These are phyloP conservation scores for Psilocybe subaeruginosa DNA, from an alignment of 768 basidiomycete species.

Conservation along the genomic window DNA sequence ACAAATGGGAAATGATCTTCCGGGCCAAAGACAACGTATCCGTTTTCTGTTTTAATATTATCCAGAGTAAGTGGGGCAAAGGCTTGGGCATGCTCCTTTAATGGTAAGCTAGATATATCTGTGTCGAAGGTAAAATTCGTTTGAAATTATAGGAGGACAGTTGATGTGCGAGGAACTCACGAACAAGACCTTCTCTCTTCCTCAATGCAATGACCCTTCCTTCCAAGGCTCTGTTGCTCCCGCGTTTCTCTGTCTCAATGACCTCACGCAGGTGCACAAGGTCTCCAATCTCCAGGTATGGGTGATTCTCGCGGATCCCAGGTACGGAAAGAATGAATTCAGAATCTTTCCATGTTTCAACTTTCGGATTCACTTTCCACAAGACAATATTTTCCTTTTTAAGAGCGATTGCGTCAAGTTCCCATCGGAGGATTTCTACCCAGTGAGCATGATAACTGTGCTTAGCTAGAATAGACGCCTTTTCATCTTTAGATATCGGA, in stretches of 20 bases:
- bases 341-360: slow-evolving; percentile 38
- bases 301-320: slow-evolving; percentile 45
- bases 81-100: slow-evolving; percentile 43
- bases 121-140: background rate
- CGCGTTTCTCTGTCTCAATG: slow-evolving; percentile 25
- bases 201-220: slow-evolving; percentile 44
- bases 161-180: slow-evolving; percentile 32
- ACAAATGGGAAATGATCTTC: slow-evolving; percentile 40
- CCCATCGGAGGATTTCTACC: slow-evolving; percentile 45
- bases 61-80: slow-evolving; percentile 26
- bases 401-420: slow-evolving; percentile 42
- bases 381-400: slow-evolving; percentile 48
- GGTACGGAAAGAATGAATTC: slow-evolving; percentile 41
- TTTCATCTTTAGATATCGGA: slow-evolving; percentile 23
- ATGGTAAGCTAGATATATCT: slow-evolving; percentile 44
- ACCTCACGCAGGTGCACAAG: slow-evolving; percentile 48
- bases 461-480: slow-evolving; percentile 27
- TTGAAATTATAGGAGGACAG: background rate
- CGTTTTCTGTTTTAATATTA: slow-evolving; percentile 25
- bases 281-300: slow-evolving; percentile 47
- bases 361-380: slow-evolving; percentile 40
- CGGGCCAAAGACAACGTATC: slow-evolving; percentile 29
- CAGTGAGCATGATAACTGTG: slow-evolving; percentile 43
- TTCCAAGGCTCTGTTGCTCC: slow-evolving; percentile 46
- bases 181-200: slow-evolving; percentile 49